Evolutionary conservation across 768 basidiomycete genomes (phyloP).

Genomic region (Termitomyces sp.): DNA sequence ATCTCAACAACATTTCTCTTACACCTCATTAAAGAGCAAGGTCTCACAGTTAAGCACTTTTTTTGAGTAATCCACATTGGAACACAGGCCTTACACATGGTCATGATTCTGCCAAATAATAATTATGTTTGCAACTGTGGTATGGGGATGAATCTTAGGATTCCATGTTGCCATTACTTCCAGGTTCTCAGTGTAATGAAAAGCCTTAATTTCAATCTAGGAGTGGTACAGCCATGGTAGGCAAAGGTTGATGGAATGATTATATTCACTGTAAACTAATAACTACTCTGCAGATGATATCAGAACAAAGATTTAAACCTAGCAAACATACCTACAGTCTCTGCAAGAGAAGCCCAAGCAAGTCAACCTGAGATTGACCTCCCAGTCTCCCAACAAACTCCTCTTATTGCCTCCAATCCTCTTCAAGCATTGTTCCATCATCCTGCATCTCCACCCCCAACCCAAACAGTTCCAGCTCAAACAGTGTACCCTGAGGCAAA

Average conservation of each 20-base stretch:
- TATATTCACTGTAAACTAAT: background rate
- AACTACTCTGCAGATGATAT: slow-evolving; percentile 15
- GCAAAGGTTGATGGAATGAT: background rate
- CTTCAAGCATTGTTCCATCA: background rate
- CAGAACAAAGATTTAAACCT: slow-evolving; percentile 10
- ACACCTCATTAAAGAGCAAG: slow-evolving; percentile 15
- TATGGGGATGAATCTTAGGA: slow-evolving; percentile 27
- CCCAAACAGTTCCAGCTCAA: slow-evolving; percentile 20
- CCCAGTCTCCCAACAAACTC: background rate
- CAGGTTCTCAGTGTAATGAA: slow-evolving; percentile 15
- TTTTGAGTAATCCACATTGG: slow-evolving; percentile 19
- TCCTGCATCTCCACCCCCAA: slow-evolving; percentile 6
- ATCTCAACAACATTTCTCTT: slow-evolving; percentile 26
- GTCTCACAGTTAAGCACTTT: slow-evolving; percentile 19
- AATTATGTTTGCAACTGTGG: slow-evolving; percentile 30
- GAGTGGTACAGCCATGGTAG: slow-evolving; percentile 22
- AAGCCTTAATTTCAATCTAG: slow-evolving; percentile 24
- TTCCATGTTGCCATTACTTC: slow-evolving; percentile 31
- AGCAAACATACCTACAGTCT: background rate
- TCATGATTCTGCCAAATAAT: slow-evolving; percentile 22
- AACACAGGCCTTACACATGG: slow-evolving; percentile 18
- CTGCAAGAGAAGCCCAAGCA: background rate
- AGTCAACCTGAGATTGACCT: slow-evolving; percentile 3
- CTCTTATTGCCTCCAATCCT: background rate
- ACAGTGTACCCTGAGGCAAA: slow-evolving; percentile 19